Evolutionary conservation across 2,329 filamentous ascomycete genomes (phyloP).

Genomic region (Alternaria sp.): DNA sequence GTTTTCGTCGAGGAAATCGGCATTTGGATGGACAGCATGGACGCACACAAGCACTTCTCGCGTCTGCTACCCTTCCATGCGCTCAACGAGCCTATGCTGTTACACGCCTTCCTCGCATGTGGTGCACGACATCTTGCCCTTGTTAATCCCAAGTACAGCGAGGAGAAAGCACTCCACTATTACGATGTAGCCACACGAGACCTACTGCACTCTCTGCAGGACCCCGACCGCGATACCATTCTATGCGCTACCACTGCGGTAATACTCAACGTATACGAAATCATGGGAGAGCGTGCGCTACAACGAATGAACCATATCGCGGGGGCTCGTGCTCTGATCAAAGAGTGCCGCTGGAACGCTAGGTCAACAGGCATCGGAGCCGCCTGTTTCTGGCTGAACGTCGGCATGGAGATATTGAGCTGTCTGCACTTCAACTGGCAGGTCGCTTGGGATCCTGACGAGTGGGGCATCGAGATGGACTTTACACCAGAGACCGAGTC

Average conservation of each 20-base stretch:
- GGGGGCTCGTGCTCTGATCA: slow-evolving; percentile 82
- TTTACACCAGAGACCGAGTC: slow-evolving; percentile 64
- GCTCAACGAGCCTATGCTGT: slow-evolving; percentile 81
- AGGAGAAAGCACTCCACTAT: slow-evolving; percentile 80
- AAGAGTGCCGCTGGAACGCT: slow-evolving; percentile 88
- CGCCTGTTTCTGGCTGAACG: slow-evolving; percentile 94
- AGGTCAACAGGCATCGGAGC: slow-evolving; percentile 77
- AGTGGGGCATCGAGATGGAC: slow-evolving; percentile 85
- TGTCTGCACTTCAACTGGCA: slow-evolving; percentile 88
- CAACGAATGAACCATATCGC: slow-evolving; percentile 90
- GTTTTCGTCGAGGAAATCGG: slow-evolving; percentile 90
- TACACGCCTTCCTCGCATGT: slow-evolving; percentile 88
- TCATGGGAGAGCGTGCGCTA: slow-evolving; percentile 81
- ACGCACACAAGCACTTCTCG: slow-evolving; percentile 84
- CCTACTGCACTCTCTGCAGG: slow-evolving; percentile 76
- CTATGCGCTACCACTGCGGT: slow-evolving; percentile 88
- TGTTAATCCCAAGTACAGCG: slow-evolving; percentile 71
- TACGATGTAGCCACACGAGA: slow-evolving; percentile 85
- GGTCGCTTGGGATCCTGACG: slow-evolving; percentile 85
- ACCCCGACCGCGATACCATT: slow-evolving; percentile 81
- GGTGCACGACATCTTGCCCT: slow-evolving; percentile 81
- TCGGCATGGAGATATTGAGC: slow-evolving; percentile 86
- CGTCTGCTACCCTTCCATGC: slow-evolving; percentile 82
- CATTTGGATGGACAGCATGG: slow-evolving; percentile 92
- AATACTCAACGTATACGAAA: slow-evolving; percentile 89